phyloP scores from a whole-genome alignment of 2,329 filamentous ascomycete genomes.

The Penicillium verrucosum region DNA sequence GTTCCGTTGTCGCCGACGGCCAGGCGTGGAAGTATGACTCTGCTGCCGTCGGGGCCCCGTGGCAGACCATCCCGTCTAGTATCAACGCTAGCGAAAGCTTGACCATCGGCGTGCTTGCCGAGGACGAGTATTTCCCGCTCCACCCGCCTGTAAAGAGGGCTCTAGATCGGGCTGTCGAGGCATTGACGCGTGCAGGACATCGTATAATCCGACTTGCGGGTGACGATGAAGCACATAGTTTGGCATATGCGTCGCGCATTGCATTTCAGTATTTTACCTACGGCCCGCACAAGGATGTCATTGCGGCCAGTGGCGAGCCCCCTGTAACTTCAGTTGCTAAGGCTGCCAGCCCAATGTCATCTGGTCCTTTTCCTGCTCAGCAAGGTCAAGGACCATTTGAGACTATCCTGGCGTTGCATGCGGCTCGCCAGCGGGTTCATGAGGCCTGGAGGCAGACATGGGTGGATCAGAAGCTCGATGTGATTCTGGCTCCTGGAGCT shows the following conservation, averaged over 20 bases:
- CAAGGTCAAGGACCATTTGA: slow-evolving; percentile 33
- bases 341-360: slow-evolving; percentile 21
- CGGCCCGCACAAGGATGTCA: slow-evolving; percentile 25
- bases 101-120: slow-evolving; percentile 49
- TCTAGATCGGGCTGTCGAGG: slow-evolving; percentile 41
- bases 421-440: slow-evolving; percentile 33
- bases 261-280: slow-evolving; percentile 43
- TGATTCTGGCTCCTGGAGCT: slow-evolving; percentile 49
- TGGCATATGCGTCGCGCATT: slow-evolving; percentile 34
- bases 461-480: slow-evolving; percentile 48
- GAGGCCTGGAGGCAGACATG: slow-evolving; percentile 45
- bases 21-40: slow-evolving; percentile 49
- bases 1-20: slow-evolving; percentile 35
- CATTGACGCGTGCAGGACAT: slow-evolving; percentile 47
- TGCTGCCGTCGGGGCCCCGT: slow-evolving; percentile 44
- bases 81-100: slow-evolving; percentile 24
- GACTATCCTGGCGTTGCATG: slow-evolving; percentile 44
- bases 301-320: slow-evolving; percentile 45
- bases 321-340: slow-evolving; percentile 41
- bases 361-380: slow-evolving; percentile 30
- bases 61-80: slow-evolving; percentile 35
- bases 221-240: slow-evolving; percentile 20
- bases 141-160: slow-evolving; percentile 52
- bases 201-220: slow-evolving; percentile 40
- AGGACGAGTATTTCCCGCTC: slow-evolving; percentile 49